These are phyloP conservation scores for Metschnikowia continentalis DNA, from an alignment of 805 yeast species.

Conservation along the genomic window DNA sequence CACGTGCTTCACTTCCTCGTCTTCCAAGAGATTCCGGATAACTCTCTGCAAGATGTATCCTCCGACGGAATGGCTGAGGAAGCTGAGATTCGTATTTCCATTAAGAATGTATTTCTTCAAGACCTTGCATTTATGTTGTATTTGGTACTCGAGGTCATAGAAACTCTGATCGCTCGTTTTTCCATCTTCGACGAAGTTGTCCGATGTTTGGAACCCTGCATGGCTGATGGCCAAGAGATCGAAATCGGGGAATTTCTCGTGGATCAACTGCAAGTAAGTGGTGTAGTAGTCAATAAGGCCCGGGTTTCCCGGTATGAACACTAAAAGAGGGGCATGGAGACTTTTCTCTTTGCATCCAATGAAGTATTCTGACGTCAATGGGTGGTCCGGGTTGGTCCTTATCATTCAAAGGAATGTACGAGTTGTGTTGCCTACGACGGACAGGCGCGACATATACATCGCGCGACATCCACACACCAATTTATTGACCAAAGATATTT, in stretches of 20 bases:
- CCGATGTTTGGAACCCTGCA: slow-evolving; percentile 47
- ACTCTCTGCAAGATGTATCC: slow-evolving; percentile 58
- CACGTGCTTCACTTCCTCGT: slow-evolving; percentile 19
- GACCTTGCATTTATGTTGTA: slow-evolving; percentile 53
- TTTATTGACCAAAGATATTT: background rate
- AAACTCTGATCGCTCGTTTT: slow-evolving; percentile 15
- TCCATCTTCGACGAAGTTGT: slow-evolving; percentile 21
- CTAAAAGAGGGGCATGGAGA: slow-evolving; percentile 31
- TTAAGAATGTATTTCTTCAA: slow-evolving; percentile 31
- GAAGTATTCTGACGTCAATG: slow-evolving; percentile 27
- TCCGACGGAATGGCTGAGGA: slow-evolving; percentile 73
- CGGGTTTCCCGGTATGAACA: slow-evolving; percentile 75
- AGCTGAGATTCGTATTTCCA: slow-evolving; percentile 29
- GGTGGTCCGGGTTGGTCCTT: slow-evolving; percentile 16
- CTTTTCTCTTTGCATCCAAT: slow-evolving; percentile 17
- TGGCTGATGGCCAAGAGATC: slow-evolving; percentile 63
- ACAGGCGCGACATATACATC: background rate
- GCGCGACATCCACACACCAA: slow-evolving; percentile 2
- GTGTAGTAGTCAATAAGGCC: slow-evolving; percentile 65
- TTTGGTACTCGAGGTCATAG: slow-evolving; percentile 50
- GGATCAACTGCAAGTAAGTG: slow-evolving; percentile 46
- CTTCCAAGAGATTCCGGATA: slow-evolving; percentile 26
- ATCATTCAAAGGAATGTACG: background rate
- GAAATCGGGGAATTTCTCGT: slow-evolving; percentile 37
- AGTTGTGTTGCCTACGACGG: background rate